Percentiles rank a stretch among this genome's conserved stretches.
These are phyloP conservation scores for Ceratobasidium sp. DNA, from an alignment of 1,284 basidiomycete species.

Conservation along the genomic window DNA sequence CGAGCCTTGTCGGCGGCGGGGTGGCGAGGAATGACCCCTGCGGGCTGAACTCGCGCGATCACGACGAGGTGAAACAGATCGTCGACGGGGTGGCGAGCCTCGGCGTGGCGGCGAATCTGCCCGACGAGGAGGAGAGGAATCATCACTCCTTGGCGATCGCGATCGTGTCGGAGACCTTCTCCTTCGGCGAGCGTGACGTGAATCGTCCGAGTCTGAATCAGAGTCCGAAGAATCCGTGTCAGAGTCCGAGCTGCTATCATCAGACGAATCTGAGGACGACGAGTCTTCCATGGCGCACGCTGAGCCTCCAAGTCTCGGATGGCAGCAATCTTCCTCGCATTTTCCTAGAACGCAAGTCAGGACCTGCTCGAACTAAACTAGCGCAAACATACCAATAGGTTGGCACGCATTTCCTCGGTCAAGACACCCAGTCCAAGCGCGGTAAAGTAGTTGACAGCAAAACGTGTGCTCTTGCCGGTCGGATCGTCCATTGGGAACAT, in stretches of 20 bases:
- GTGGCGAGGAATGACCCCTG: conserved; percentile 40
- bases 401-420: conserved; percentile 97
- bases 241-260: conserved; percentile 42
- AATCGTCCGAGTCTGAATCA: conserved; percentile 49
- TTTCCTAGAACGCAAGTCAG: neutral
- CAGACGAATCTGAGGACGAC: conserved; percentile 62
- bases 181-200: conserved; percentile 42
- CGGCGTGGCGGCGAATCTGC: conserved; percentile 43
- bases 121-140: conserved; percentile 38
- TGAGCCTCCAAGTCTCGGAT: conserved; percentile 91
- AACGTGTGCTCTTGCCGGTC: conserved; percentile 82
- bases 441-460: conserved; percentile 98
- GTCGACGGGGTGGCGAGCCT: conserved; percentile 3
- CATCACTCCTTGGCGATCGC: conserved; percentile 37
- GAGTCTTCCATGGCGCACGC: conserved; percentile 80
- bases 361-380: conserved; percentile 29
- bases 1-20: conserved; percentile 28
- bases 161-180: conserved; percentile 41
- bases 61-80: conserved; percentile 38
- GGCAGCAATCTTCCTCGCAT: conserved; percentile 77
- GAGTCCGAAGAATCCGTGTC: conserved; percentile 53
- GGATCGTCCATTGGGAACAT: conserved; percentile 98
- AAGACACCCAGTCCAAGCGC: conserved; percentile 89
- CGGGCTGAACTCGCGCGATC: no score
- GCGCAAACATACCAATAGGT: conserved; percentile 72